These are phyloP conservation scores for Sclerotinia trifoliorum DNA, from an alignment of 2,329 filamentous ascomycete genomes.

Conservation along the genomic window DNA sequence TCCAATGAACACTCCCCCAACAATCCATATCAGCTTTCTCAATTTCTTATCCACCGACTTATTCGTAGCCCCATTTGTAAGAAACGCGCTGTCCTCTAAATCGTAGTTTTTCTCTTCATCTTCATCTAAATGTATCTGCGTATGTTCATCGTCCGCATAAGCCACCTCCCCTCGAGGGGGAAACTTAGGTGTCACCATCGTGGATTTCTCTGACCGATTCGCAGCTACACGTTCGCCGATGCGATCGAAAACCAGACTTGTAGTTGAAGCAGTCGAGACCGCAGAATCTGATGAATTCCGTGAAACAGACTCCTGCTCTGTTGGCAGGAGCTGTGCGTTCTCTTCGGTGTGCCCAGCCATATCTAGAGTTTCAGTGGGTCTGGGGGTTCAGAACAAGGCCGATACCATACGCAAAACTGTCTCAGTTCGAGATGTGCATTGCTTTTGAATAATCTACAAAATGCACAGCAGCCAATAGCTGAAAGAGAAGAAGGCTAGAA, in stretches of 20 bases:
- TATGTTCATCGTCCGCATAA: conserved; percentile 36
- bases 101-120: conserved; percentile 44
- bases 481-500: neutral
- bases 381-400: conserved; percentile 16
- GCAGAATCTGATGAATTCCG: conserved; percentile 49
- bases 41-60: conserved; percentile 64
- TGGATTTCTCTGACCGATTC: conserved; percentile 28
- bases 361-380: conserved; percentile 29
- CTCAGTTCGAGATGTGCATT: conserved; percentile 7
- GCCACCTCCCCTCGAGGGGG: conserved; percentile 31
- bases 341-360: conserved; percentile 39
- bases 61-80: conserved; percentile 40
- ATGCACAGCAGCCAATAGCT: neutral
- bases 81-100: conserved; percentile 46
- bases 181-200: conserved; percentile 37
- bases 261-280: conserved; percentile 74
- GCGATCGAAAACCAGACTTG: conserved; percentile 77
- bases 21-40: conserved; percentile 55
- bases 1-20: conserved; percentile 59
- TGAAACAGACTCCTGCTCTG: conserved; percentile 26
- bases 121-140: conserved; percentile 30
- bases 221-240: conserved; percentile 53
- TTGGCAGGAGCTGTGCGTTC: conserved; percentile 33
- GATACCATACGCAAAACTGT: conserved; percentile 10
- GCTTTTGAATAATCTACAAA: neutral